Conservation (phyloP, 1,284 basidiomycete species). For the Rugosomyces carneus region DNA sequence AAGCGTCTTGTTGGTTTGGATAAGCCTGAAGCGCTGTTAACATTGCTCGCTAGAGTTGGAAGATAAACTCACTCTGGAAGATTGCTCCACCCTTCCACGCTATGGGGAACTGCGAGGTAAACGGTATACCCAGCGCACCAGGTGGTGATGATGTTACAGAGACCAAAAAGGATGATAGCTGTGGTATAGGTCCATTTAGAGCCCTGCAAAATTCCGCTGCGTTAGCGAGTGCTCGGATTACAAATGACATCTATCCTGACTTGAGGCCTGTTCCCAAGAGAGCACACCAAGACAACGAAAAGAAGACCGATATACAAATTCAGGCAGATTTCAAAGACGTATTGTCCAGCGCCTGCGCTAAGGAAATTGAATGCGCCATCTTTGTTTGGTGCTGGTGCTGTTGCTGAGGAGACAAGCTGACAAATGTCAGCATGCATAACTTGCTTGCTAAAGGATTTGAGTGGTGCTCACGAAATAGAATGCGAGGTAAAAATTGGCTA, state of each 20-base stretch:
- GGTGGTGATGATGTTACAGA: constrained; percentile 72
- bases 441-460: background rate
- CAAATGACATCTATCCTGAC: constrained; percentile 22
- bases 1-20: constrained; percentile 64
- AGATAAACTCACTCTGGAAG: constrained; percentile 47
- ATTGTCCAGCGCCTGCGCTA: constrained; percentile 61
- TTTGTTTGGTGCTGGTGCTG: constrained; percentile 37
- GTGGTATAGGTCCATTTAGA: constrained; percentile 80
- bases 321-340: constrained; percentile 78
- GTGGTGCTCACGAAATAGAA: constrained; percentile 70
- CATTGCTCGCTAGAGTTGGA: constrained; percentile 3
- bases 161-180: constrained; percentile 68
- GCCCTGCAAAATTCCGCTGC: constrained; percentile 37
- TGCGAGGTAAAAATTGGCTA: constrained; percentile 80
- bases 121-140: constrained; percentile 89
- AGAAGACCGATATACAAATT: constrained; percentile 76
- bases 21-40: constrained; percentile 34
- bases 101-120: constrained; percentile 77
- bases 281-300: constrained; percentile 73
- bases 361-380: constrained; percentile 79
- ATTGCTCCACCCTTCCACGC: constrained; percentile 65
- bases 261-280: constrained; percentile 83
- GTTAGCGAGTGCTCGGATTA: background rate
- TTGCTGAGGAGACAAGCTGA: constrained; percentile 75
- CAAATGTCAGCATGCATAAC: constrained; percentile 6